Conservation (phyloP, 176 grass and related monocot species). For the Hyparrhenia diplandra region DNA sequence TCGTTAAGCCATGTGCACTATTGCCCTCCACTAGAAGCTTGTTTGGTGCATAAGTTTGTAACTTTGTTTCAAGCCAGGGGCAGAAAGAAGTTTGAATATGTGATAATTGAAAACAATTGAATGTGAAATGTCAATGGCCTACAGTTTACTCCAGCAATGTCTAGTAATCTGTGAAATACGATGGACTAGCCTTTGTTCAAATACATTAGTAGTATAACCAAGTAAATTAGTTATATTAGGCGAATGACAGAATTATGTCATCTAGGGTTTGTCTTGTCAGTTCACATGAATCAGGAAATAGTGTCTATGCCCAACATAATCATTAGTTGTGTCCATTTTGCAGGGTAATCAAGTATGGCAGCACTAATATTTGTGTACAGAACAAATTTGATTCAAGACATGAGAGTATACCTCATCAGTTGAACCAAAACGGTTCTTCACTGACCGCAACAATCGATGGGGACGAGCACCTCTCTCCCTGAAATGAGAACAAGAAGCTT, state of each 20-base stretch:
- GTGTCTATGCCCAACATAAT: background rate
- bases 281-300: background rate
- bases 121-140: background rate
- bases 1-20: background rate
- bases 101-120: background rate
- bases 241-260: background rate
- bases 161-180: too few species aligned
- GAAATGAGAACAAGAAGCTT: constrained; percentile 29
- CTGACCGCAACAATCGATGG: constrained; percentile 73
- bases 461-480: constrained; percentile 89
- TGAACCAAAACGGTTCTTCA: constrained; percentile 94
- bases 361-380: background rate
- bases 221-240: too few species aligned
- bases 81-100: background rate
- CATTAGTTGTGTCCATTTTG: background rate
- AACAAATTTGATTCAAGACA: background rate
- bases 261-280: background rate
- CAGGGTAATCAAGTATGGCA: background rate
- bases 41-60: background rate
- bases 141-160: background rate
- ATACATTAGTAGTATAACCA: too few species aligned
- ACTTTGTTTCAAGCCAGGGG: background rate
- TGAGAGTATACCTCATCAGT: constrained; percentile 66
- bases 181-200: too few species aligned
- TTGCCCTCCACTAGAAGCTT: background rate